Conservation (phyloP, 345 rosid genomes). For the Linum usitatissimum region DNA sequence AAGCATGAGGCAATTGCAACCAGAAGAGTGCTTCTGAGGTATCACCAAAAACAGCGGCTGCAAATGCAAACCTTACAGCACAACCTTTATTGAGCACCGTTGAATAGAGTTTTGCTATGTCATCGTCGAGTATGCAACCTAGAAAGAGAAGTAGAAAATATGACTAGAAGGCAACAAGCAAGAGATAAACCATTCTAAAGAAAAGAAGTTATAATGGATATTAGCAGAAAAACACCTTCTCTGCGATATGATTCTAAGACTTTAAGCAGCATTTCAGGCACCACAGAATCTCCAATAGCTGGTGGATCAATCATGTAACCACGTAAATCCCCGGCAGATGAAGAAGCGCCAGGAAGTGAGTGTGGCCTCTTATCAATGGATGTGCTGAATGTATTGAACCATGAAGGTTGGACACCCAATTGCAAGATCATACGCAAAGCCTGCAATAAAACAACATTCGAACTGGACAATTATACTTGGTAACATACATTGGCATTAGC, state of each 20-base stretch:
- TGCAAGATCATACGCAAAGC: conserved; percentile 94
- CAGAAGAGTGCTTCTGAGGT: conserved; percentile 88
- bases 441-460: conserved; percentile 31
- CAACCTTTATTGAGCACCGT: conserved; percentile 67
- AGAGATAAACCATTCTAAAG: background rate
- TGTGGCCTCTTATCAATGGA: conserved; percentile 66
- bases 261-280: conserved; percentile 95
- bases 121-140: conserved; percentile 94
- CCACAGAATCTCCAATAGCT: conserved; percentile 71
- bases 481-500: no score
- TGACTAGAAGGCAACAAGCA: background rate
- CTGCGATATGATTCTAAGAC: conserved; percentile 80
- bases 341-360: conserved; percentile 55
- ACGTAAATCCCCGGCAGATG: conserved; percentile 67
- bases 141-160: conserved; percentile 12
- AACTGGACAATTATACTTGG: background rate
- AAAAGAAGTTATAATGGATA: conserved; percentile 1
- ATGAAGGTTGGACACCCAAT: conserved; percentile 87
- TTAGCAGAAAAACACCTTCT: conserved; percentile 44
- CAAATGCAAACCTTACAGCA: conserved; percentile 81
- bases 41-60: conserved; percentile 96
- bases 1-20: conserved; percentile 87
- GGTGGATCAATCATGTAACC: conserved; percentile 79
- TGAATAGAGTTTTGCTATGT: conserved; percentile 73
- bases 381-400: conserved; percentile 83